Evolutionary conservation across 1,139 yeast genomes (phyloP).

Genomic region (Suhomyces bolitotheri): DNA sequence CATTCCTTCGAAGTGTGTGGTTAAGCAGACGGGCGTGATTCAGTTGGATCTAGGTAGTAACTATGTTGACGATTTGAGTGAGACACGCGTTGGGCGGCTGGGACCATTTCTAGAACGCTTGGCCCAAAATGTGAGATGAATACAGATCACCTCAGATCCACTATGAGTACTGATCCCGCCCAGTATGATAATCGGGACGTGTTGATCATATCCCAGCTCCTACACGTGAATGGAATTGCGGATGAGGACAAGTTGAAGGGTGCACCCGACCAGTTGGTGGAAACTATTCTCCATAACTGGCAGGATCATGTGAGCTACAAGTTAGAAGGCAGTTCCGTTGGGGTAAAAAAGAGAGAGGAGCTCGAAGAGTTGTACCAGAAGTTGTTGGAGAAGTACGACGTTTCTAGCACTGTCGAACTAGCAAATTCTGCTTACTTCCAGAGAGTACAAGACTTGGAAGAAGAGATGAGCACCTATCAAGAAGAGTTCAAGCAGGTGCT

Average conservation of each 20-base stretch:
- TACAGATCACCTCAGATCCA: background rate
- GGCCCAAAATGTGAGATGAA: no score
- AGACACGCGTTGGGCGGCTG: no score
- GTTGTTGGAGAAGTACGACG: constrained; percentile 19
- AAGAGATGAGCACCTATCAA: constrained; percentile 15
- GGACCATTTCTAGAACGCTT: no score
- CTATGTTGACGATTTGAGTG: constrained; percentile 15
- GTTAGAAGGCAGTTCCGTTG: constrained; percentile 14
- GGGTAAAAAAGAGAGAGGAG: constrained; percentile 15
- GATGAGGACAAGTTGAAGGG: constrained; percentile 17
- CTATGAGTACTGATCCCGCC: constrained; percentile 12
- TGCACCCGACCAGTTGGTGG: constrained; percentile 14
- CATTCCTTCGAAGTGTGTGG: constrained; percentile 5
- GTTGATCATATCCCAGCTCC: constrained; percentile 25
- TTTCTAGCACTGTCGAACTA: constrained; percentile 23
- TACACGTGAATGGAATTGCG: constrained; percentile 22
- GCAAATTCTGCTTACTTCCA: constrained; percentile 24
- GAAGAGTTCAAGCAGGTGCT: constrained; percentile 15
- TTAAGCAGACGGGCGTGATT: background rate
- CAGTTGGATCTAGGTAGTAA: background rate
- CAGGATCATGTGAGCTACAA: constrained; percentile 20
- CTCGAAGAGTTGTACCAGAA: constrained; percentile 18
- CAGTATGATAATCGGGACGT: constrained; percentile 22
- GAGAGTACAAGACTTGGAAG: constrained; percentile 23
- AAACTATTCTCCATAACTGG: constrained; percentile 20